These are phyloP conservation scores for Aegilops tauschii DNA, from an alignment of 176 grass and related monocot species.

Conservation along the genomic window DNA sequence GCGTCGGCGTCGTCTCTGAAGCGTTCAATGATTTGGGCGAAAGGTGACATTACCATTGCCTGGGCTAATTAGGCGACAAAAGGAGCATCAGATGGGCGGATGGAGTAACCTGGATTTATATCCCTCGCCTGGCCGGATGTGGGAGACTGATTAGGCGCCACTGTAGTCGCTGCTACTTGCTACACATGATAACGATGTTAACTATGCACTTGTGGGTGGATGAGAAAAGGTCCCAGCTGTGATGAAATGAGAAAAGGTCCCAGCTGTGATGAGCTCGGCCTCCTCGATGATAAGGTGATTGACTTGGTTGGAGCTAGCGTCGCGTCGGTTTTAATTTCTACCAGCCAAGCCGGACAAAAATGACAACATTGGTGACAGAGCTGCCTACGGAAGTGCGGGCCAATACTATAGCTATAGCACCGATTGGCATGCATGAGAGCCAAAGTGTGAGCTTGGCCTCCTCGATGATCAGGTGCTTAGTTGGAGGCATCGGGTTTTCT, in stretches of 20 bases:
- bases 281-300: background rate
- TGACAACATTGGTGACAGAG: background rate
- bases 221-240: background rate
- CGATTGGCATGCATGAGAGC: background rate
- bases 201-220: background rate
- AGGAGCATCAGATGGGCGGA: background rate
- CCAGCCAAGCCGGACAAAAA: background rate
- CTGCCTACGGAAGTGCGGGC: too few species aligned
- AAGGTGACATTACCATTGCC: background rate
- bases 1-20: background rate
- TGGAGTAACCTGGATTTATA: constrained; percentile 1
- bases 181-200: background rate
- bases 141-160: background rate
- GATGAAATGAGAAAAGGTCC: background rate
- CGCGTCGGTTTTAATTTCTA: background rate
- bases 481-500: too few species aligned
- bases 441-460: background rate
- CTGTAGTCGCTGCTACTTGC: background rate
- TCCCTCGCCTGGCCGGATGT: background rate
- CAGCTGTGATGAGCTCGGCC: background rate
- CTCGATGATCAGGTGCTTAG: too few species aligned
- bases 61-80: constrained; percentile 28
- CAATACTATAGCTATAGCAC: too few species aligned
- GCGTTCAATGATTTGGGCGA: constrained; percentile 11
- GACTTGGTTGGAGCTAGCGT: background rate